These are phyloP conservation scores for Colletotrichum endophyticum DNA, from an alignment of 2,329 filamentous ascomycete genomes.

Conservation along the genomic window DNA sequence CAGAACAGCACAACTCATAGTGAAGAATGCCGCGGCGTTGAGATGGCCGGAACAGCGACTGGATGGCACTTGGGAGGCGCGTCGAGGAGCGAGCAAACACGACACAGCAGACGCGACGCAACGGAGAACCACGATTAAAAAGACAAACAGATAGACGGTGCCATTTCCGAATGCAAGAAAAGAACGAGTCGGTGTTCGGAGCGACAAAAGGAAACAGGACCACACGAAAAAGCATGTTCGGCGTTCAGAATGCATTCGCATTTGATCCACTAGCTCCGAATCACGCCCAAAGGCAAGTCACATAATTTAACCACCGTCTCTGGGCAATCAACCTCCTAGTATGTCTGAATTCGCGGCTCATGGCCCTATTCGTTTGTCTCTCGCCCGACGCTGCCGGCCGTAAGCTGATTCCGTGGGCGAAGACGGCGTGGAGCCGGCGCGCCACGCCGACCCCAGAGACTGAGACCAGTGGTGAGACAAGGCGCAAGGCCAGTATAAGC, in stretches of 20 bases:
- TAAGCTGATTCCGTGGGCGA: conserved; percentile 10
- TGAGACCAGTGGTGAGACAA: not conserved
- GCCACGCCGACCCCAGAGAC: not conserved
- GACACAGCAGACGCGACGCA: not conserved
- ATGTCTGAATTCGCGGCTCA: not conserved
- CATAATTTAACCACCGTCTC: not conserved
- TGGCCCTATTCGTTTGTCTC: not conserved
- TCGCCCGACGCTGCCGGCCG: conserved; percentile 15
- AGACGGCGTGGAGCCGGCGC: conserved; percentile 8
- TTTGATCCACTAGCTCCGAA: not conserved
- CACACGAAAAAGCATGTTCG: conserved; percentile 9
- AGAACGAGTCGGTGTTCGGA: conserved; percentile 12
- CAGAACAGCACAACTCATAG: conserved; percentile 5
- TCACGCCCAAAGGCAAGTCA: not conserved
- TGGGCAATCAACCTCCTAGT: not conserved
- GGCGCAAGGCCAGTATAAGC: not conserved
- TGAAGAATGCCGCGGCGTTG: not conserved
- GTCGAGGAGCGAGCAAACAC: not conserved
- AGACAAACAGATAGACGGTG: not conserved
- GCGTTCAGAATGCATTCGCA: conserved; percentile 9
- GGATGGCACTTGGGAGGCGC: not conserved
- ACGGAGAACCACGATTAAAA: not conserved
- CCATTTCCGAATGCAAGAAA: not conserved
- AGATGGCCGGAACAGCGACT: not conserved
- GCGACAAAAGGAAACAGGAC: not conserved